Conservation (phyloP, 352 stramenopile genomes). For the Phytophthora palmivora region DNA sequence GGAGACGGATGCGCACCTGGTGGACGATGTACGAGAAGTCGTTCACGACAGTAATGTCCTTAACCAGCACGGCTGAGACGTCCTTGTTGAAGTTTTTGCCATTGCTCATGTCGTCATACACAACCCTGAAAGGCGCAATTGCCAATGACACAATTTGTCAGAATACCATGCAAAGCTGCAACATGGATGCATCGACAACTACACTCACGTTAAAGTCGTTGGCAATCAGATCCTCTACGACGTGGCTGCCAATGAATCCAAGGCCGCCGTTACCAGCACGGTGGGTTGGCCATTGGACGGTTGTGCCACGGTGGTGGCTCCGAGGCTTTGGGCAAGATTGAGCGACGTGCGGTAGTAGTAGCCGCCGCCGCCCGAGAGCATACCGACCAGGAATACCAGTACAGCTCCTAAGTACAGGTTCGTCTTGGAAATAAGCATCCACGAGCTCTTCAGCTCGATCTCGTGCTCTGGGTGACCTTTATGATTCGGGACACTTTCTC, state of each 20-base stretch:
- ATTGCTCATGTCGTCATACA: constrained; percentile 91
- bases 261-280: constrained; percentile 81
- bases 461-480: constrained; percentile 51
- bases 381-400: constrained; percentile 69
- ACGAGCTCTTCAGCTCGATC: constrained; percentile 62
- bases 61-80: constrained; percentile 71
- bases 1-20: constrained; percentile 51
- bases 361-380: constrained; percentile 69
- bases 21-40: constrained; percentile 83
- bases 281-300: constrained; percentile 44
- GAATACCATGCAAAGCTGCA: constrained; percentile 6
- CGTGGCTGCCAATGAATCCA: constrained; percentile 87
- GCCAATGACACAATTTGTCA: constrained; percentile 2
- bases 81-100: constrained; percentile 85
- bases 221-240: constrained; percentile 77
- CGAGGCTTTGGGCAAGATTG: constrained; percentile 32
- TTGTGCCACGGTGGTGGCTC: constrained; percentile 28
- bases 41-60: constrained; percentile 81
- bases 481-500: constrained; percentile 45
- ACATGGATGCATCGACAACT: background rate
- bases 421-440: constrained; percentile 74
- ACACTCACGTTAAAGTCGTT: constrained; percentile 77
- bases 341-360: constrained; percentile 55
- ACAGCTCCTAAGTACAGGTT: constrained; percentile 71
- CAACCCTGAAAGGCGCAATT: constrained; percentile 48